These are phyloP conservation scores for Linnemannia schmuckeri DNA, from an alignment of 192 early-diverging fungal genomes.

Conservation along the genomic window DNA sequence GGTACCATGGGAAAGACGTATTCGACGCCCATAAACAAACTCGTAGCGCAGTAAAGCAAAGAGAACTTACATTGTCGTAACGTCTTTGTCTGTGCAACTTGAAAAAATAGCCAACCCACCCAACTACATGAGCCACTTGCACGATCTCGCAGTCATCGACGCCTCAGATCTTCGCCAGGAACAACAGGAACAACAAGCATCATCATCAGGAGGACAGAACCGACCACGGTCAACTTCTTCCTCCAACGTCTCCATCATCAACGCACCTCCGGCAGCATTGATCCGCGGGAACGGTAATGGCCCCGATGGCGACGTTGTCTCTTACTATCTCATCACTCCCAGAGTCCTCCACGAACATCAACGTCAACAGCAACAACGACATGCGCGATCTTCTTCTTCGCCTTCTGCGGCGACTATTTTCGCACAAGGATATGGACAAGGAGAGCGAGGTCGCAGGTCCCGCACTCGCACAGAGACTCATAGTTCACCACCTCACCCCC, in stretches of 20 bases:
- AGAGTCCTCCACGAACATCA: conserved; percentile 7
- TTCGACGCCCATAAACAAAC: neutral
- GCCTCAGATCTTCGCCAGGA: neutral
- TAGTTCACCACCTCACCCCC: neutral
- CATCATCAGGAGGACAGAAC: neutral
- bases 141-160: conserved; percentile 15
- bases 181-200: neutral
- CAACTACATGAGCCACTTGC: conserved; percentile 20
- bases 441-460: neutral
- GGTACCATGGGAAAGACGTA: too few relatives aligned
- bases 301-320: neutral
- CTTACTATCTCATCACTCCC: conserved; percentile 37
- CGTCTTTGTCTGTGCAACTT: neutral
- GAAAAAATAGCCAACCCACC: conserved; percentile 12
- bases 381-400: neutral
- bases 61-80: neutral
- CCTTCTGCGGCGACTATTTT: neutral
- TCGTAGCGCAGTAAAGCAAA: neutral
- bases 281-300: conserved; percentile 18
- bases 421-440: neutral
- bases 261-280: conserved; percentile 3
- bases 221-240: neutral
- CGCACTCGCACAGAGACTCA: neutral
- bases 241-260: conserved; percentile 6
- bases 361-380: neutral